Conservation (phyloP, 2,329 filamentous ascomycete genomes). For the Scedosporium boydii region DNA sequence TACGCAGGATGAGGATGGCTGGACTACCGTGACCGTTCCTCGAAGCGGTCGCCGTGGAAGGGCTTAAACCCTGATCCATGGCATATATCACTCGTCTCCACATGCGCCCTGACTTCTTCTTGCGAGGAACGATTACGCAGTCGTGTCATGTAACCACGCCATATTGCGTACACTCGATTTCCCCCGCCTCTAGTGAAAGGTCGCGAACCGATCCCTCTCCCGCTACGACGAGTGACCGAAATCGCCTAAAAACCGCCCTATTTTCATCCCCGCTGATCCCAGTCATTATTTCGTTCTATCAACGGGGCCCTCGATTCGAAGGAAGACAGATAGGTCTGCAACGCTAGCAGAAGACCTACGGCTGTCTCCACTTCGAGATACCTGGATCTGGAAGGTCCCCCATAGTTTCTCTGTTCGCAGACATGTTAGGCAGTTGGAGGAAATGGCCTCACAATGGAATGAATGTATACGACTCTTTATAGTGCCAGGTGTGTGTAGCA, state of each 20-base stretch:
- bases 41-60: conserved; percentile 12
- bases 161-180: neutral
- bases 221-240: neutral
- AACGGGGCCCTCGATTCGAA: neutral
- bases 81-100: neutral
- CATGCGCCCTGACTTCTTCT: neutral
- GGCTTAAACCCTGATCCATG: neutral
- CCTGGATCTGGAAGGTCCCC: neutral
- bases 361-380: neutral
- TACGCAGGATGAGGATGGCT: conserved; percentile 49
- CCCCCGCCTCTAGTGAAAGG: neutral
- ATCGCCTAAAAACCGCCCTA: neutral
- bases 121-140: too few relatives aligned
- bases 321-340: neutral
- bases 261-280: neutral
- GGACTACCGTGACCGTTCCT: conserved; percentile 45
- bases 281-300: neutral
- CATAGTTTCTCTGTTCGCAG: neutral
- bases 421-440: neutral
- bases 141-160: too few relatives aligned
- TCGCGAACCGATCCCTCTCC: neutral
- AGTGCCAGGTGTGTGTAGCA: neutral
- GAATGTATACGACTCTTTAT: neutral
- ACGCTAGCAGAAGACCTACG: neutral
- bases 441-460: neutral